A percentile compares a stretch with the other conserved stretches of the same genome.
Conservation (phyloP, 2,329 filamentous ascomycete genomes). For the Calonectria henricotiae region DNA sequence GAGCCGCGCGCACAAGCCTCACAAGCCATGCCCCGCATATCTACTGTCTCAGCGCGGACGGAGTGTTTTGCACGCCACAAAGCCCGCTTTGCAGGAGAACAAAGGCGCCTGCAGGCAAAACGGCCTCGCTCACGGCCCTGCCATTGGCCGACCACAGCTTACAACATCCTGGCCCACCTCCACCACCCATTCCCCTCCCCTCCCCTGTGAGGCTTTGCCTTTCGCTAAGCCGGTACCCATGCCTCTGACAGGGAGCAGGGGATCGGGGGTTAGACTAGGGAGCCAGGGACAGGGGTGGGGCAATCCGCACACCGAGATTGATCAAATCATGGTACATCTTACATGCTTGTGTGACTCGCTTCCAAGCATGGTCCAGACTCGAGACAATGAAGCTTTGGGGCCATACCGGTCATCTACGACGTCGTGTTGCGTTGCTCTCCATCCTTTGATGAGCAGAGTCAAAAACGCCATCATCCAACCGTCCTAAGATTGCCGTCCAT, state of each 20-base stretch:
- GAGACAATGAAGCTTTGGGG: neutral
- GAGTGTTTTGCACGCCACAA: constrained; percentile 42
- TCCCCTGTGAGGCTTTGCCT: constrained; percentile 43
- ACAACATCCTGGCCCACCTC: constrained; percentile 32
- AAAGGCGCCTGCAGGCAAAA: constrained; percentile 36
- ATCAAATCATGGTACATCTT: constrained; percentile 35
- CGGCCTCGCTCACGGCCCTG: constrained; percentile 30
- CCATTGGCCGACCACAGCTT: constrained; percentile 40
- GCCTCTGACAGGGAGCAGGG: constrained; percentile 38
- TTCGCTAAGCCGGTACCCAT: constrained; percentile 41
- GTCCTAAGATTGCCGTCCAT: constrained; percentile 16
- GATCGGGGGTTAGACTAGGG: constrained; percentile 30
- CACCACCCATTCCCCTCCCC: constrained; percentile 29
- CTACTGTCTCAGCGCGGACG: constrained; percentile 39
- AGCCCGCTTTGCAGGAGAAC: constrained; percentile 35
- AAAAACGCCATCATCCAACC: constrained; percentile 14
- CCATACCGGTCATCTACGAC: neutral
- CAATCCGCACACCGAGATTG: constrained; percentile 48
- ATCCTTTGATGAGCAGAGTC: neutral
- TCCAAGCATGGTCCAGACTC: constrained; percentile 19
- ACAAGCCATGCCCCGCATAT: constrained; percentile 44
- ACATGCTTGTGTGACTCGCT: constrained; percentile 29
- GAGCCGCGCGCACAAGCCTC: constrained; percentile 41
- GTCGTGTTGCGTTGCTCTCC: neutral
- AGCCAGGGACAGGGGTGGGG: constrained; percentile 34